phyloP scores from a whole-genome alignment of 2,329 filamentous ascomycete genomes.

The Ophiostoma piceae region DNA sequence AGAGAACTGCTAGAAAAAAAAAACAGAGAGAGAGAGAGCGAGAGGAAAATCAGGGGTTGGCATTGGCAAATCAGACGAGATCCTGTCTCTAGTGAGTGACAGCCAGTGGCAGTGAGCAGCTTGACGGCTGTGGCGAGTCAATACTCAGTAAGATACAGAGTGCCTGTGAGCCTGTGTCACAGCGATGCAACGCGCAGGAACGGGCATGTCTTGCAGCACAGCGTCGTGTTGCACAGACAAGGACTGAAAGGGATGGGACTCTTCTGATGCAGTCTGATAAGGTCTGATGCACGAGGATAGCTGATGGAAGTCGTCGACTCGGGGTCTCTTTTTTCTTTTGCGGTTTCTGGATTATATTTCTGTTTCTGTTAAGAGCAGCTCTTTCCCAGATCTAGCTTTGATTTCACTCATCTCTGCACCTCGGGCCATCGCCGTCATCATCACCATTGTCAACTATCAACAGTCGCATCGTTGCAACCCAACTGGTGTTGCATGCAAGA shows the following conservation, averaged over 20 bases:
- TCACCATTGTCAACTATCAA: neutral
- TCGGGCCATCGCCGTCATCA: neutral
- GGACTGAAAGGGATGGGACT: neutral
- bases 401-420: neutral
- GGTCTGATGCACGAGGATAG: neutral
- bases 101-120: neutral
- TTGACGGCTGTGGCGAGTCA: neutral
- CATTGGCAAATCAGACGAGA: neutral
- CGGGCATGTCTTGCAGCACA: slow-evolving; percentile 5
- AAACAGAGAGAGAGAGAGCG: neutral
- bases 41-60: neutral
- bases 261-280: neutral
- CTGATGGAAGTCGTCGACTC: neutral
- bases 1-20: neutral
- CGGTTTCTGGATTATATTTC: neutral
- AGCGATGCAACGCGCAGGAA: slow-evolving; percentile 3
- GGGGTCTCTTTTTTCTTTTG: too few species aligned
- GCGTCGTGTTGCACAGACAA: slow-evolving; percentile 4
- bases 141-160: neutral
- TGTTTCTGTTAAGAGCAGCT: neutral
- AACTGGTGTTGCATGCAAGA: neutral
- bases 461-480: neutral
- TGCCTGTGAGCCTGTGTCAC: neutral
- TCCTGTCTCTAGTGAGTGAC: neutral
- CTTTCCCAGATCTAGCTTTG: neutral